Base-by-base conservation (phyloP, 257 asterid species). In the Gardenia jasminoides region DNA sequence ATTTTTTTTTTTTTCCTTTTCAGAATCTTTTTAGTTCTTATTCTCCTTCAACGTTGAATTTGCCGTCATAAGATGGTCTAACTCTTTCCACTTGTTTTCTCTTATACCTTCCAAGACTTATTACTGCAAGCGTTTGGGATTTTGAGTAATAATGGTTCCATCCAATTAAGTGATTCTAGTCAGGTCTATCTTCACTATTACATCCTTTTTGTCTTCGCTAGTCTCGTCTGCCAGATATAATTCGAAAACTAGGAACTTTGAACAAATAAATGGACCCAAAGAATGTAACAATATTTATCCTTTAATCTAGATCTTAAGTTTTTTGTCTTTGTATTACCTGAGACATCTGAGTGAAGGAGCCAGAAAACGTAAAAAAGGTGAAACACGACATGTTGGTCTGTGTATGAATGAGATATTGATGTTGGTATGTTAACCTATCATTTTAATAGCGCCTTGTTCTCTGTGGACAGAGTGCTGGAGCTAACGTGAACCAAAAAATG, bases 401-500 rank as follows among this genome's bases (percentile, higher is more conserved):
- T 56, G 44, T 43, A 19, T 62, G 76, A 17, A 70, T 74, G 75
- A 10, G 52, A 43, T 22, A 17, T 64, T 36, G 20, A 65, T 50
- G 52, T 48, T 41, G 47, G 4, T 48, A 26, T 72, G 76, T 22
- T 26, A 9, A 72, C 13, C 48, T 31, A 1, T 64, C 66, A 75
- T 20, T 50, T 4, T 15, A 24, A 16, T 19, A 74, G 8, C 74
- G 58, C 47, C 33, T 70, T 26, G 10, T 79, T 78, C 70, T 70
- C 33, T 62, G 77, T 13, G 84, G 78, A 52, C 89, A 92, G 97
- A 85, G 84, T 50, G 79, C 33, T 71, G 97, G 97, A 80, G 94
- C 92, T 47, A 80, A 84, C 65, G 91, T 89, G 80, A 90, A 90
- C 84, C 91, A 92, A 70, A 90, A 89, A 78, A 72, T 90, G 82